Evolutionary conservation across 2,329 filamentous ascomycete species (phyloP).

Genomic region (Parafenestella ontariensis): DNA sequence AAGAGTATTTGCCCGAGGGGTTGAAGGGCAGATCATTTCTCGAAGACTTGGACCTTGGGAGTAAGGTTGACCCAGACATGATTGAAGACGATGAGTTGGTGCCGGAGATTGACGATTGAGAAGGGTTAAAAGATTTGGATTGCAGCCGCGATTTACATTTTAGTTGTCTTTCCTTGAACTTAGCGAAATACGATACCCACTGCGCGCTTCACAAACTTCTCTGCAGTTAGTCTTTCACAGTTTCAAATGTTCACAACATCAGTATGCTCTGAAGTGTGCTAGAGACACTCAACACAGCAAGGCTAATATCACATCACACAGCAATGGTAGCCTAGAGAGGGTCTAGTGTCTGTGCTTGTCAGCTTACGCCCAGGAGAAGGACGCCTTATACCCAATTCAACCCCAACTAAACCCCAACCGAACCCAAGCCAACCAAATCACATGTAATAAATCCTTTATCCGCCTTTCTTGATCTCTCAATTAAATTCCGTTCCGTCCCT

Average conservation of each 20-base stretch:
- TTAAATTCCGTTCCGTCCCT: too few relatives aligned
- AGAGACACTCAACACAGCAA: too few relatives aligned
- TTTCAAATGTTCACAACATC: too few relatives aligned
- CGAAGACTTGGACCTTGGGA: conserved; percentile 80
- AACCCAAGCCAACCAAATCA: too few relatives aligned
- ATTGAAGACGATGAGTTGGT: conserved; percentile 34
- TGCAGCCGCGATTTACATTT: too few relatives aligned
- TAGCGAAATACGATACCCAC: conserved; percentile 10
- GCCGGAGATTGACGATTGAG: conserved; percentile 34
- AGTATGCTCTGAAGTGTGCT: too few relatives aligned
- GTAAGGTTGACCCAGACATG: conserved; percentile 67
- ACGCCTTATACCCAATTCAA: background rate
- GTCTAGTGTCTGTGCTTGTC: background rate
- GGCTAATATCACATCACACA: background rate
- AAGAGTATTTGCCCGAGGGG: conserved; percentile 88
- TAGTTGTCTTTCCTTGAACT: too few relatives aligned
- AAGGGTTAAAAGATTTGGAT: background rate
- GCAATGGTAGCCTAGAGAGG: background rate
- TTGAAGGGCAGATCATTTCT: conserved; percentile 76
- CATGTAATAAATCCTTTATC: too few relatives aligned
- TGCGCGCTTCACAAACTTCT: background rate
- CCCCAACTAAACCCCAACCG: background rate
- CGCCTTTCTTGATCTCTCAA: too few relatives aligned
- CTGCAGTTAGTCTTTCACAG: too few relatives aligned
- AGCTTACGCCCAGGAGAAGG: background rate